These are phyloP conservation scores for Zalaria obscura DNA, from an alignment of 2,329 filamentous ascomycete genomes.

Conservation along the genomic window DNA sequence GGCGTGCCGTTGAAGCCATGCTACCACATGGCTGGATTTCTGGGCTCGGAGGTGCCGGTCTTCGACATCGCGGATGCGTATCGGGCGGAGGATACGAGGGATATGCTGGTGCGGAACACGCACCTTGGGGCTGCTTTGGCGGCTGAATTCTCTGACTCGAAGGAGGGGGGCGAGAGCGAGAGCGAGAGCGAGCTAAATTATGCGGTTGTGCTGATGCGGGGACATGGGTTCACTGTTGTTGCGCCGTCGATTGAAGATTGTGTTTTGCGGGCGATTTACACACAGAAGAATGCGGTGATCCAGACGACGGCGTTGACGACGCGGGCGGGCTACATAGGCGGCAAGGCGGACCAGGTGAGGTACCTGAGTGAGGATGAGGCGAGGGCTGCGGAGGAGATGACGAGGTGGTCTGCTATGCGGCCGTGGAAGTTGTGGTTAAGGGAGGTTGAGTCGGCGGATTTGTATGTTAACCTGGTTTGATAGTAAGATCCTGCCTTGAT, in stretches of 20 bases:
- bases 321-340: neutral
- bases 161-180: slow-evolving; percentile 1
- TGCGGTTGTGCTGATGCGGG: slow-evolving; percentile 29
- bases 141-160: slow-evolving; percentile 6
- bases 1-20: slow-evolving; percentile 25
- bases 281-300: slow-evolving; percentile 27
- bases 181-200: slow-evolving; percentile 9
- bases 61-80: slow-evolving; percentile 11
- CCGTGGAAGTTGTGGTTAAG: slow-evolving; percentile 4
- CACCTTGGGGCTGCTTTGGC: slow-evolving; percentile 10
- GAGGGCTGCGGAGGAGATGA: slow-evolving; percentile 1
- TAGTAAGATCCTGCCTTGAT: too few species aligned
- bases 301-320: slow-evolving; percentile 24
- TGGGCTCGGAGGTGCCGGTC: slow-evolving; percentile 14
- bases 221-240: slow-evolving; percentile 30
- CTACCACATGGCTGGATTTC: slow-evolving; percentile 31
- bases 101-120: slow-evolving; percentile 12
- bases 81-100: slow-evolving; percentile 7
- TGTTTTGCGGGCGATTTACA: slow-evolving; percentile 30
- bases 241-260: slow-evolving; percentile 24
- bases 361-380: neutral
- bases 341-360: neutral
- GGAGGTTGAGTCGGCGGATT: slow-evolving; percentile 1
- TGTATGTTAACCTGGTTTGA: slow-evolving; percentile 3
- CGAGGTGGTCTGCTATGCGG: neutral